Percentiles rank a stretch among this genome's conserved stretches.
Conservation (phyloP, 1,139 yeast genomes). For the Eremothecium sinecaudum region DNA sequence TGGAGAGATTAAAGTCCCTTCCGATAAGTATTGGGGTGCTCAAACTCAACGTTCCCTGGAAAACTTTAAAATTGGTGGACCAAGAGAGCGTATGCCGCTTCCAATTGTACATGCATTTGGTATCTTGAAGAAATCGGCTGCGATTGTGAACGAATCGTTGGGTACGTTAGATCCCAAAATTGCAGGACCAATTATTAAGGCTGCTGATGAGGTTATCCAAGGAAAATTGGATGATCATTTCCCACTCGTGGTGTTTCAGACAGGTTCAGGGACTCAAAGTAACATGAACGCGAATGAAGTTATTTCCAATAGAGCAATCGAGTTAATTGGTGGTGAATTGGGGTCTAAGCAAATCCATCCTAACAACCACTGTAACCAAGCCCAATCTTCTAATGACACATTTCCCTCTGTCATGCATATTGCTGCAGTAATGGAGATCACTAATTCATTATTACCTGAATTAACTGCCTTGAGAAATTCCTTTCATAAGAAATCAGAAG, state of each 20-base stretch:
- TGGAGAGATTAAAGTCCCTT: constrained; percentile 87
- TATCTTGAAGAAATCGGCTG: constrained; percentile 87
- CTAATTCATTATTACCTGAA: constrained; percentile 66
- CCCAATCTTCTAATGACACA: constrained; percentile 96
- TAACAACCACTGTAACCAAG: constrained; percentile 96
- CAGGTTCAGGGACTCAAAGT: constrained; percentile 97
- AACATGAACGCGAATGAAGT: constrained; percentile 99
- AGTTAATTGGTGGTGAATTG: constrained; percentile 78
- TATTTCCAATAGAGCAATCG: constrained; percentile 95
- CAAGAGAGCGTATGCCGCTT: constrained; percentile 80
- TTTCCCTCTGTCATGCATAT: constrained; percentile 99
- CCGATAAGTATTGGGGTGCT: constrained; percentile 90
- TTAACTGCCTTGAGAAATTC: constrained; percentile 69
- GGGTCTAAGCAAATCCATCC: constrained; percentile 95
- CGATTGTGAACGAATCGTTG: constrained; percentile 73
- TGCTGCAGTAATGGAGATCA: constrained; percentile 90
- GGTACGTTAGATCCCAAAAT: constrained; percentile 79
- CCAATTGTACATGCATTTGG: constrained; percentile 92
- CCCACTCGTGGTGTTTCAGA: constrained; percentile 97
- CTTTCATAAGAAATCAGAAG: constrained; percentile 64
- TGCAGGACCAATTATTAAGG: constrained; percentile 77
- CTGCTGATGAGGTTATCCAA: constrained; percentile 89
- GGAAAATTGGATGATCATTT: constrained; percentile 90
- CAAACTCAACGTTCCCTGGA: constrained; percentile 91
- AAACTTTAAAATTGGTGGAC: constrained; percentile 94